Evolutionary conservation across 148 eudicot species (phyloP).

Genomic region (Dianthus caryophyllus): DNA sequence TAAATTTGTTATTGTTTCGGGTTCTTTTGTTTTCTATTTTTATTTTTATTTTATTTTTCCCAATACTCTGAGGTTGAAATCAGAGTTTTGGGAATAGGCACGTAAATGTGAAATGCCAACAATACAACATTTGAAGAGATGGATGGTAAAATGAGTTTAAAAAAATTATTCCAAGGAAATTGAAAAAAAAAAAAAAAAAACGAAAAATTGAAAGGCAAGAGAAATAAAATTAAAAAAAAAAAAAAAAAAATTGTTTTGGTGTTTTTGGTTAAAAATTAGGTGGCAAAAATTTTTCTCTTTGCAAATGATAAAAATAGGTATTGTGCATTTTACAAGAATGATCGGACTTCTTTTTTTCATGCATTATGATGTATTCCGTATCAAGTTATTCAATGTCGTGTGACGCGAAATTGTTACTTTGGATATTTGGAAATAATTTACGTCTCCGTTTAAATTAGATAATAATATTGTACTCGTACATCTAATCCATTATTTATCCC

Average conservation of each 20-base stretch:
- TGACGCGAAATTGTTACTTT: no score
- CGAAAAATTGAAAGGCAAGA: background rate
- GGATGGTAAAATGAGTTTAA: slow-evolving; percentile 1
- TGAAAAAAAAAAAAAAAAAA: background rate
- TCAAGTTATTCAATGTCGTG: no score
- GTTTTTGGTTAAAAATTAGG: slow-evolving; percentile 1
- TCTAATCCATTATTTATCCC: no score
- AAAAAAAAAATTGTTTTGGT: slow-evolving; percentile 19
- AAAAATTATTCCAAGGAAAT: background rate
- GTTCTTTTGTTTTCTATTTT: background rate
- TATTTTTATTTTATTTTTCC: background rate
- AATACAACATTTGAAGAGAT: background rate
- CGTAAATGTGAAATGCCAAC: slow-evolving; percentile 16
- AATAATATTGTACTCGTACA: no score
- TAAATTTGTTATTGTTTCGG: no score
- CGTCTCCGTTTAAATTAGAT: no score
- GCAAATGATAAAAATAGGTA: slow-evolving; percentile 17
- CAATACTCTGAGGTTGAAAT: background rate
- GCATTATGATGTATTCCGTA: no score
- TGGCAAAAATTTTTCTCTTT: slow-evolving; percentile 17
- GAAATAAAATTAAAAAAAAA: slow-evolving; percentile 2
- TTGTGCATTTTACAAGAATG: slow-evolving; percentile 1
- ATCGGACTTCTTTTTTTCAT: no score
- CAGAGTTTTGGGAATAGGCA: slow-evolving; percentile 2
- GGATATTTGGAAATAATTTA: no score